A percentile compares a stretch with the other conserved stretches of the same genome.
These are phyloP conservation scores for Psilocybe sp. DNA, from an alignment of 768 basidiomycete genomes.

Conservation along the genomic window DNA sequence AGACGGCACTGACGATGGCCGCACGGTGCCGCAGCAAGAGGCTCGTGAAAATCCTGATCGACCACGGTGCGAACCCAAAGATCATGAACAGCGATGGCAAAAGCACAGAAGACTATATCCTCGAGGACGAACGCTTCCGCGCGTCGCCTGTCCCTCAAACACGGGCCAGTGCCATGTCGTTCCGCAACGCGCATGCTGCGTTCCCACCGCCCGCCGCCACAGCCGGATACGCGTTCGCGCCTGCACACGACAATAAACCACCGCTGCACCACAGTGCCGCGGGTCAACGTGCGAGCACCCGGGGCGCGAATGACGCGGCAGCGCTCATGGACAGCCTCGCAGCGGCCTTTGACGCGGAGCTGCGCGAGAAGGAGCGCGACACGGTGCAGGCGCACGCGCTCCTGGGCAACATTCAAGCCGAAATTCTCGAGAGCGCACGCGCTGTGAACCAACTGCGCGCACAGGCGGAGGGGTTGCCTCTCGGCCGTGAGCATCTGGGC, in stretches of 20 bases:
- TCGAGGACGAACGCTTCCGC: constrained; percentile 96
- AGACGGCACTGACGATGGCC: constrained; percentile 95
- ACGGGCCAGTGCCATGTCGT: constrained; percentile 64
- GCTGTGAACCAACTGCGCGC: constrained; percentile 65
- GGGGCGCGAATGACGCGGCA: constrained; percentile 82
- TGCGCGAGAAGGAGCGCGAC: constrained; percentile 89
- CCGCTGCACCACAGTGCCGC: constrained; percentile 83
- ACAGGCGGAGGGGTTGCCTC: constrained; percentile 64
- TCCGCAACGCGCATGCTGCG: constrained; percentile 66
- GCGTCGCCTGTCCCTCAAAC: constrained; percentile 83
- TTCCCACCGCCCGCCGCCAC: constrained; percentile 45
- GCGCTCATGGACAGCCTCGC: constrained; percentile 87
- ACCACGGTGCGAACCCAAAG: constrained; percentile 96
- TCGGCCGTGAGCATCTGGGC: constrained; percentile 55
- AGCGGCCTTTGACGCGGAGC: constrained; percentile 86
- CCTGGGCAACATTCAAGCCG: constrained; percentile 81
- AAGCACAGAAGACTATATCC: constrained; percentile 96
- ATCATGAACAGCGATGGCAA: constrained; percentile 93
- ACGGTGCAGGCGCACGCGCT: constrained; percentile 86
- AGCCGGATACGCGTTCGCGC: constrained; percentile 40
- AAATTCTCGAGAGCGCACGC: constrained; percentile 84
- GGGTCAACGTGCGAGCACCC: constrained; percentile 83
- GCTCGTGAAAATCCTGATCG: constrained; percentile 91
- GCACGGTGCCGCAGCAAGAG: constrained; percentile 94
- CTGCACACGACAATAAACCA: constrained; percentile 58